Evolutionary conservation across 106 monocot species (phyloP).

Genomic region (Dioscorea alata): DNA sequence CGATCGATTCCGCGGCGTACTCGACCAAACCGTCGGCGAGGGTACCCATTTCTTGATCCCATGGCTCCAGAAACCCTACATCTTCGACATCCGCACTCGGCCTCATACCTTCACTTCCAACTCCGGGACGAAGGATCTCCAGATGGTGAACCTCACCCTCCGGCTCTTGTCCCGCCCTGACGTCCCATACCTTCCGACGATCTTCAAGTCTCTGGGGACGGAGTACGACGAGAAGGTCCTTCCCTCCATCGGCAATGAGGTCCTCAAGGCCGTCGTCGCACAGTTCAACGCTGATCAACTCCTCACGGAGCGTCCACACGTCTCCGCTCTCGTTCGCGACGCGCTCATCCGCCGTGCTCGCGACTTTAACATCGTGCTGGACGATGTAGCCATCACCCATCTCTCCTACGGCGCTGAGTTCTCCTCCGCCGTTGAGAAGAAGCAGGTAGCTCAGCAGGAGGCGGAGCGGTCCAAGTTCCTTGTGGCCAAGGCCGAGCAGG

Average conservation of each 20-base stretch:
- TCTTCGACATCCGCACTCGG: constrained; percentile 94
- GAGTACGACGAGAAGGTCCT: constrained; percentile 94
- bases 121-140: constrained; percentile 95
- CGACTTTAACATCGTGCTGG: constrained; percentile 58
- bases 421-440: constrained; percentile 63
- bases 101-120: constrained; percentile 91
- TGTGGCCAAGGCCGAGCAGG: constrained; percentile 60
- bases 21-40: constrained; percentile 69
- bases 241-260: constrained; percentile 85
- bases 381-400: constrained; percentile 70
- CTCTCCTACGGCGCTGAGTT: constrained; percentile 62
- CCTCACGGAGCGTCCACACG: constrained; percentile 64
- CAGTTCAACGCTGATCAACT: constrained; percentile 86
- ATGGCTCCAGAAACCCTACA: constrained; percentile 85
- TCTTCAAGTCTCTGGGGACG: constrained; percentile 79
- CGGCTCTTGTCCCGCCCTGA: constrained; percentile 77
- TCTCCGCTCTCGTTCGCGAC: constrained; percentile 65
- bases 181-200: constrained; percentile 48
- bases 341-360: constrained; percentile 41
- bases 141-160: constrained; percentile 96
- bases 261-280: constrained; percentile 61
- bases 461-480: constrained; percentile 69
- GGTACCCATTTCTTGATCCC: constrained; percentile 89
- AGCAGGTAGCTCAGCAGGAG: constrained; percentile 92
- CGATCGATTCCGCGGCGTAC: constrained; percentile 93